phyloP scores from a whole-genome alignment of 495 filamentous ascomycete genomes.

The Talaromyces borbonicus region DNA sequence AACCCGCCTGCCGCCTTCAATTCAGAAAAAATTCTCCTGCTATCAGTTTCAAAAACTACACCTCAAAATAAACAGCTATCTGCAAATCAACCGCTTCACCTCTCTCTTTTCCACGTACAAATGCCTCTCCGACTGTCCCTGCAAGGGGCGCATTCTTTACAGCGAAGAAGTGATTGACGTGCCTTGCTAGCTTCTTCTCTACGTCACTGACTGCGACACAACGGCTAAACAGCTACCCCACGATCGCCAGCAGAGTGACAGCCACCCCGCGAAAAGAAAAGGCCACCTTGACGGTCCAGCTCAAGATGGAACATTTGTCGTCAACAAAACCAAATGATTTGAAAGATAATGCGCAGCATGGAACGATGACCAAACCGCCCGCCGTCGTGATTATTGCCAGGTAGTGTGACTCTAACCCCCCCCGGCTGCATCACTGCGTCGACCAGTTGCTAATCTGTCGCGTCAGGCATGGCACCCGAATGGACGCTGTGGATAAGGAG shows the following conservation, averaged over 20 bases:
- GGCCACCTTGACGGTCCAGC: constrained; percentile 3
- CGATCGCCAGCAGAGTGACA: too few relatives aligned
- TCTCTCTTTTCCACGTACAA: neutral
- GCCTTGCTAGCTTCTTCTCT: neutral
- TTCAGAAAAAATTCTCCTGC: too few relatives aligned
- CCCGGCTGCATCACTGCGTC: too few relatives aligned
- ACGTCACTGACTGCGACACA: neutral
- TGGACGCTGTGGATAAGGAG: constrained; percentile 86
- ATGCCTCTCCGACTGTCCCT: neutral
- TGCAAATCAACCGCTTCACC: too few relatives aligned
- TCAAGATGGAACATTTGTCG: neutral
- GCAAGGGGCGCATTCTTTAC: neutral
- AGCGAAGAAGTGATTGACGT: neutral
- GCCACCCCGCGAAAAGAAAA: neutral
- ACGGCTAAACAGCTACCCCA: constrained; percentile 2
- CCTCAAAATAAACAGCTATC: too few relatives aligned
- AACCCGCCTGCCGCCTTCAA: too few relatives aligned
- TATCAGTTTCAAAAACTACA: too few relatives aligned
- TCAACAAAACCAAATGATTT: too few relatives aligned
- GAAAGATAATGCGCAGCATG: neutral
- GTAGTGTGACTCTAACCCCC: too few relatives aligned
- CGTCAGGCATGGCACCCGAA: constrained; percentile 74
- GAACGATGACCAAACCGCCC: constrained; percentile 45
- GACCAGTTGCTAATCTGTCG: neutral
- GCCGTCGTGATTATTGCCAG: constrained; percentile 72